These are phyloP conservation scores for Daldinia grandis DNA, from an alignment of 495 filamentous ascomycete genomes.

Conservation along the genomic window DNA sequence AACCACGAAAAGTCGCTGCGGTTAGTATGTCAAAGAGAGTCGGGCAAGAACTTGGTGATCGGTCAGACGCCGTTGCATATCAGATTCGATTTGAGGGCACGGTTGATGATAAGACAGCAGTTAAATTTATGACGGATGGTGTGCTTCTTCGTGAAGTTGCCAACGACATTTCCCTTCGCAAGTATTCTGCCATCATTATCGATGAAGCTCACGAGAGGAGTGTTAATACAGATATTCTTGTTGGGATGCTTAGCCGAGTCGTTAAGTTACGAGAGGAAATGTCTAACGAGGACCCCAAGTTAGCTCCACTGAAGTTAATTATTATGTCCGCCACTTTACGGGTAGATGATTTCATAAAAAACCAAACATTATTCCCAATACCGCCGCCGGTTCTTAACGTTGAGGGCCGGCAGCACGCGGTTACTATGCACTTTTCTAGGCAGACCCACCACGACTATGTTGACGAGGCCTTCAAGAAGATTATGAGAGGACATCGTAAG, in stretches of 20 bases:
- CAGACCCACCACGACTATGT: conserved; percentile 87
- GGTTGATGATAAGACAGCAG: conserved; percentile 80
- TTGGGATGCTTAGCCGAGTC: conserved; percentile 94
- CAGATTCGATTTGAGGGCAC: conserved; percentile 95
- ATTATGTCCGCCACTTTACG: conserved; percentile 98
- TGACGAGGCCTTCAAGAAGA: conserved; percentile 86
- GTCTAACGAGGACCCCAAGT: conserved; percentile 57
- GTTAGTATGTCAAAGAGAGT: conserved; percentile 96
- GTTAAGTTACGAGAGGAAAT: conserved; percentile 70
- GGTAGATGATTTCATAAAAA: conserved; percentile 89
- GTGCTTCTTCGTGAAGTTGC: conserved; percentile 91
- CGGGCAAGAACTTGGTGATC: conserved; percentile 78
- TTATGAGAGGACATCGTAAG: conserved; percentile 87
- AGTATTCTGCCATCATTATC: conserved; percentile 93
- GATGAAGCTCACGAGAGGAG: conserved; percentile 98
- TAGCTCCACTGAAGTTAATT: conserved; percentile 86
- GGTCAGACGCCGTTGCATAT: conserved; percentile 77
- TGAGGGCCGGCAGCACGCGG: conserved; percentile 92
- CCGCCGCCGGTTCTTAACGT: conserved; percentile 86
- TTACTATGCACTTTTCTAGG: conserved; percentile 87
- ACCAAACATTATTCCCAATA: conserved; percentile 77
- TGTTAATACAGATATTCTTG: conserved; percentile 95
- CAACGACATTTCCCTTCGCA: conserved; percentile 87
- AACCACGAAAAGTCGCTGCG: conserved; percentile 84
- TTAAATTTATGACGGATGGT: conserved; percentile 99